A percentile compares a stretch with the other conserved stretches of the same genome.
Conservation (phyloP, 2,329 filamentous ascomycete genomes). For the Fusarium drepaniforme region DNA sequence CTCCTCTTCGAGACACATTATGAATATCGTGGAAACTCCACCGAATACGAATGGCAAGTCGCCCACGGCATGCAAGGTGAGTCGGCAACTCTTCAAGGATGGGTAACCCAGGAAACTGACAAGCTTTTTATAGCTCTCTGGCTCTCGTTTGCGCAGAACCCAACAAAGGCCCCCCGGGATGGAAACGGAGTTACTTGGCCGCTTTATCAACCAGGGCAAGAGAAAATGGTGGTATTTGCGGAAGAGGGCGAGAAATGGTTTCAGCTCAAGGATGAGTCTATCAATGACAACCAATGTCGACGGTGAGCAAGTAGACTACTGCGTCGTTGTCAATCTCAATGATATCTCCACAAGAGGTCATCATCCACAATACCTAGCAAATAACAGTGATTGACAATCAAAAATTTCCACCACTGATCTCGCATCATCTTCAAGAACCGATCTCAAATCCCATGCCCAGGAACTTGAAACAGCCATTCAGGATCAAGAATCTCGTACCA, state of each 20-base stretch:
- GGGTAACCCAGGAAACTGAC: neutral
- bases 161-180: conserved; percentile 27
- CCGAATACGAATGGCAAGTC: conserved; percentile 46
- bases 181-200: conserved; percentile 37
- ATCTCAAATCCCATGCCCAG: neutral
- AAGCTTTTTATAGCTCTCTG: conserved; percentile 33
- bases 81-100: neutral
- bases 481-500: conserved; percentile 1
- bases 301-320: neutral
- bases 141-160: conserved; percentile 42
- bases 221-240: conserved; percentile 39
- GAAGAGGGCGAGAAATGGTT: conserved; percentile 14
- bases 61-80: conserved; percentile 44
- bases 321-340: neutral
- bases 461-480: neutral
- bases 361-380: neutral
- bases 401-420: neutral
- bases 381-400: neutral
- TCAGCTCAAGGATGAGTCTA: conserved; percentile 16
- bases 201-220: conserved; percentile 31
- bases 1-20: conserved; percentile 47
- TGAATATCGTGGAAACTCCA: conserved; percentile 45
- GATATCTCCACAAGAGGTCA: too few relatives aligned
- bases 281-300: conserved; percentile 20
- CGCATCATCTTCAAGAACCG: neutral